phyloP scores from a whole-genome alignment of 495 filamentous ascomycete species.

The Amorphotheca resinae region DNA sequence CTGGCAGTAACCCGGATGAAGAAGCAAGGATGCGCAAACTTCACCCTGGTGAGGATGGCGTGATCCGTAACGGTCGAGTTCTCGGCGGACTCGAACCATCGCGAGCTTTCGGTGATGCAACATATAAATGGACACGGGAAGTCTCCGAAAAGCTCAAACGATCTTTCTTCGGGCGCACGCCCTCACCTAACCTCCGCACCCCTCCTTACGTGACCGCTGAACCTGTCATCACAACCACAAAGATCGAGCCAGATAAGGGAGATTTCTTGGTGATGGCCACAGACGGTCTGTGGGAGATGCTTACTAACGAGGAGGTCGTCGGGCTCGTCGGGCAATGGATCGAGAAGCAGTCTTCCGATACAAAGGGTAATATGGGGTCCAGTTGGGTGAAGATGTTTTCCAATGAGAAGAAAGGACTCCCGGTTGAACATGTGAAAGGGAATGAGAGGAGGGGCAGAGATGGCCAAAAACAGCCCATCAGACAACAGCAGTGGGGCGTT shows the following conservation, averaged over 20 bases:
- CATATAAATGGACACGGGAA: constrained; percentile 89
- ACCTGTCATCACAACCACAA: constrained; percentile 88
- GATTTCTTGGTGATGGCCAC: constrained; percentile 97
- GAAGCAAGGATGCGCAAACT: constrained; percentile 65
- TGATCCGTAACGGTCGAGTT: constrained; percentile 77
- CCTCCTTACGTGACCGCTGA: constrained; percentile 98
- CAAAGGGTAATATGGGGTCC: constrained; percentile 27
- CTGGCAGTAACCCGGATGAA: constrained; percentile 74
- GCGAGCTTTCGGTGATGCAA: constrained; percentile 88
- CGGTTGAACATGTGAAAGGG: constrained; percentile 37
- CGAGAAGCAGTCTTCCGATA: constrained; percentile 50
- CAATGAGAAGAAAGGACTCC: constrained; percentile 34
- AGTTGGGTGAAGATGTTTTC: constrained; percentile 48
- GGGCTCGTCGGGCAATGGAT: constrained; percentile 96
- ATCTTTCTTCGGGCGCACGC: constrained; percentile 73
- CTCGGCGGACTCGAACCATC: constrained; percentile 85
- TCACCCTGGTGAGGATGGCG: constrained; percentile 78
- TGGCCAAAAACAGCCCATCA: constrained; percentile 60
- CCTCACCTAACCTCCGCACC: constrained; percentile 59
- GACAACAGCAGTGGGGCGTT: constrained; percentile 75
- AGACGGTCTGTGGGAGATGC: constrained; percentile 97
- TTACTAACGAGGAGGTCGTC: constrained; percentile 96
- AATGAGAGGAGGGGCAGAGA: constrained; percentile 24
- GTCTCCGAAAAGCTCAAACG: constrained; percentile 66
- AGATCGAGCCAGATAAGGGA: constrained; percentile 77